These are phyloP conservation scores for Ceratobasidium sp. DNA, from an alignment of 1,284 basidiomycete genomes.

Conservation along the genomic window DNA sequence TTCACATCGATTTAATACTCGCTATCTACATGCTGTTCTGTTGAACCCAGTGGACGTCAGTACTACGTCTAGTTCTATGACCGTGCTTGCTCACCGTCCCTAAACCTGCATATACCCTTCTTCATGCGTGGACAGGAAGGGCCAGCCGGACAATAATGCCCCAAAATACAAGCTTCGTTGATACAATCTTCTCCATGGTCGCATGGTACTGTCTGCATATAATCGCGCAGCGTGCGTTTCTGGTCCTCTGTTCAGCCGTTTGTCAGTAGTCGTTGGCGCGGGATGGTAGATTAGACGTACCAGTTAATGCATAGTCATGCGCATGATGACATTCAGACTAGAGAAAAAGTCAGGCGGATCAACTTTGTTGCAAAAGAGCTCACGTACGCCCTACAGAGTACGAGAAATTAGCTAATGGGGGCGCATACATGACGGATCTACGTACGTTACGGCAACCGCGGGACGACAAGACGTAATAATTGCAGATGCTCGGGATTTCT, in stretches of 20 bases:
- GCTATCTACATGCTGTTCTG: neutral
- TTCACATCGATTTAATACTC: neutral
- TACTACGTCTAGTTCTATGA: neutral
- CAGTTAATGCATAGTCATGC: conserved; percentile 34
- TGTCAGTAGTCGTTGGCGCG: neutral
- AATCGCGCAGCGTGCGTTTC: conserved; percentile 28
- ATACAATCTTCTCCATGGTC: conserved; percentile 40
- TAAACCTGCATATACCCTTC: conserved; percentile 27
- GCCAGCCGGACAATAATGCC: conserved; percentile 32
- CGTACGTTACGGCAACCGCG: conserved; percentile 42
- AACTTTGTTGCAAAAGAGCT: neutral
- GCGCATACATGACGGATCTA: neutral
- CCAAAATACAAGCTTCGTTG: conserved; percentile 42
- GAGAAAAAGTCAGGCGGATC: neutral
- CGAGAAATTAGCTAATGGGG: neutral
- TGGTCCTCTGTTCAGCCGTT: conserved; percentile 23
- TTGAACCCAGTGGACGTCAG: neutral
- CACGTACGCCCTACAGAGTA: conserved; percentile 23
- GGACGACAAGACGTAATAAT: conserved; percentile 34
- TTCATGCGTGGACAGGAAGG: conserved; percentile 6
- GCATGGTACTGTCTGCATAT: conserved; percentile 40
- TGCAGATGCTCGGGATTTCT: conserved; percentile 43
- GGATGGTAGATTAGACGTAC: neutral
- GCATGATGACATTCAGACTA: conserved; percentile 34
- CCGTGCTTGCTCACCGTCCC: neutral